Base-by-base conservation (phyloP, 2,329 filamentous ascomycete species). In the Aspergillus sp. region DNA sequence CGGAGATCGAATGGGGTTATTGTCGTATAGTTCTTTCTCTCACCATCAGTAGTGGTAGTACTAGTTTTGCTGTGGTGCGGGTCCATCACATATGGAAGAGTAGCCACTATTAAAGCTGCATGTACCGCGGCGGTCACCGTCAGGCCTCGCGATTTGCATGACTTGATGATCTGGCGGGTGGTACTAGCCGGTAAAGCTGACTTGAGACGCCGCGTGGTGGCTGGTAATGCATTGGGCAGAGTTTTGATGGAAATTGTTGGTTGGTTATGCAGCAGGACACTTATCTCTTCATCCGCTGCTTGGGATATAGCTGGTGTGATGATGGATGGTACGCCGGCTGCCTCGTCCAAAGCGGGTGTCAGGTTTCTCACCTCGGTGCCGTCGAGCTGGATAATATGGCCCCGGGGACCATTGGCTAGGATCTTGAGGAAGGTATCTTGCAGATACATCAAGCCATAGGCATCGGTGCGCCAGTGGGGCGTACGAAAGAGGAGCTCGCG, bases 341-440 rank as follows among this genome's bases (percentile, higher is more conserved):
- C 28, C 28, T 28, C 28, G 28, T 28, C 28, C 28, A 28, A 28
- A 49, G 92, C 81, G 58, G 92, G 87, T 3, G 90, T 90, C 5
- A 23, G 3, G 43, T 23, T 23, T 7, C n/a, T 17, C 28, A 28
- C 28, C 6, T 23, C 43, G 3, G 21, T 15, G 21, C 28, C 28
- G 28, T 28, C 28, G 28, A 28, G 9, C 28, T 28, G 28, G 28
- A 28, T 28, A 28, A 28, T 28, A 49, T 49, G 21, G 19, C 2
- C 13, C 19, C 4, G 43, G 19, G 43, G 21, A 15, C 19, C n/a
- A 12, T 15, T 25, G 4, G 12, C 32, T 4, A 47, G 43, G 2
- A 47, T 9, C 12, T 12, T 8, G 43, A 47, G 23, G 43, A 47
- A 47, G 4, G 43, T 12, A 2, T 19, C 19, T 12, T 47, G 43